Evolutionary conservation across 768 basidiomycete species (phyloP), one percentile per base, ranked within the genome.

Genomic region (Amanita subjunquillea): DNA sequence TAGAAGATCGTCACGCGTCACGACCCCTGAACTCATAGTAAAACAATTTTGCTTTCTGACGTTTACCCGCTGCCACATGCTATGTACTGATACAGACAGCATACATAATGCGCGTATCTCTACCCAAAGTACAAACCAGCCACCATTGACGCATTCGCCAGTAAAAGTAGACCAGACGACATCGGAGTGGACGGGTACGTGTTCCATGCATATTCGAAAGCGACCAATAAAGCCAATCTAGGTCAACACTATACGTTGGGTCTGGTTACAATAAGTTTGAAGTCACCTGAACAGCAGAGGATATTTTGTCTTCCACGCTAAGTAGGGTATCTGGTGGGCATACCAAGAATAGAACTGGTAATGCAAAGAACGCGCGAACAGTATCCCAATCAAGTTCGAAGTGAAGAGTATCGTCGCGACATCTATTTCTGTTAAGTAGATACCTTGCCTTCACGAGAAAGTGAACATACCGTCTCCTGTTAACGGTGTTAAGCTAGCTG

Each of bases 261-360:
- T 15, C 48, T 9, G 27, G 54, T 25, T 44, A 13, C 10, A 58
- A 27, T 29, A n/a, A 37, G 22, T 12, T 47, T 25, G 20, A 3
- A 68, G 78, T 55, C 61, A 88, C 90, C 81, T 87, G 36, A 86
- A 15, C 25, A 69, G 27, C 12, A 77, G 45, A 13, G 86, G 85
- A 63, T 79, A 87, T 49, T 68, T 73, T 4, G 87, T 85, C 62
- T 81, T 81, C 77, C 83, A 93, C 3, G 80, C 71, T 27, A 98
- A 66, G 62, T 94, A 84, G 1, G 95, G 91, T 32, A 95, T 65
- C 60, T 94, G 91, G 53, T 89, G 85, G 8, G 86, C 90, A 64
- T 97, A 97, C 96, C 96, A 99, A 4, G 89, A 84, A 65, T 96
- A 96, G 67, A 99, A 99, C 59, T 99, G 96, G 64, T 97, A 97